Evolutionary conservation across 164 flowering plant genomes (phyloP).

Genomic region (Chloranthus sessilifolius): DNA sequence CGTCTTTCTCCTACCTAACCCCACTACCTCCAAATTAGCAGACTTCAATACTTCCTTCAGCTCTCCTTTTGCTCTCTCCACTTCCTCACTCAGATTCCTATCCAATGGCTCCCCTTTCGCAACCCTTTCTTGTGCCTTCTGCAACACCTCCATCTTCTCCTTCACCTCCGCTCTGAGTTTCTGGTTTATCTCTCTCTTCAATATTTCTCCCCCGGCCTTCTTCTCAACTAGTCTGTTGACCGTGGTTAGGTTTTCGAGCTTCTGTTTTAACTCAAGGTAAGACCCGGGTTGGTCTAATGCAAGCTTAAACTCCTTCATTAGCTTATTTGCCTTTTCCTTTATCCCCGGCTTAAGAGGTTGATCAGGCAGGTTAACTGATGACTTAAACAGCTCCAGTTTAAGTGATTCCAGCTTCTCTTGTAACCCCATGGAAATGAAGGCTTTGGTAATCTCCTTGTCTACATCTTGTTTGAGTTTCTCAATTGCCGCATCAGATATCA

Average conservation of each 20-base stretch:
- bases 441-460: constrained; percentile 27
- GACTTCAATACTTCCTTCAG: constrained; percentile 23
- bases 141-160: constrained; percentile 22
- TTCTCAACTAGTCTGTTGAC: constrained; percentile 21
- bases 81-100: constrained; percentile 18
- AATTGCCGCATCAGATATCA: constrained; percentile 16
- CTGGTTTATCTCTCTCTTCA: constrained; percentile 25
- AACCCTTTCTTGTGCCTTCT: constrained; percentile 21
- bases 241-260: constrained; percentile 14
- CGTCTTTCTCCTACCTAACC: constrained; percentile 15
- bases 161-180: constrained; percentile 23
- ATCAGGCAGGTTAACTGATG: constrained; percentile 10
- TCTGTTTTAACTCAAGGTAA: constrained; percentile 16
- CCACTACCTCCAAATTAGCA: constrained; percentile 29
- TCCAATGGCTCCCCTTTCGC: constrained; percentile 24
- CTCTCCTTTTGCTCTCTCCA: constrained; percentile 16
- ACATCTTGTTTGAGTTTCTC: constrained; percentile 28
- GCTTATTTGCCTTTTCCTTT: constrained; percentile 24
- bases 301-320: constrained; percentile 25
- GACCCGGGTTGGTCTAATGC: constrained; percentile 7
- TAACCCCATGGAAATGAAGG: constrained; percentile 34
- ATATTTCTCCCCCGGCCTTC: constrained; percentile 21
- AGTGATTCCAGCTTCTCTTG: constrained; percentile 29
- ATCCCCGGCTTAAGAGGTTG: constrained; percentile 15
- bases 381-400: constrained; percentile 19